phyloP scores from a whole-genome alignment of 2,329 filamentous ascomycete genomes.

The Arthroderma uncinatum region DNA sequence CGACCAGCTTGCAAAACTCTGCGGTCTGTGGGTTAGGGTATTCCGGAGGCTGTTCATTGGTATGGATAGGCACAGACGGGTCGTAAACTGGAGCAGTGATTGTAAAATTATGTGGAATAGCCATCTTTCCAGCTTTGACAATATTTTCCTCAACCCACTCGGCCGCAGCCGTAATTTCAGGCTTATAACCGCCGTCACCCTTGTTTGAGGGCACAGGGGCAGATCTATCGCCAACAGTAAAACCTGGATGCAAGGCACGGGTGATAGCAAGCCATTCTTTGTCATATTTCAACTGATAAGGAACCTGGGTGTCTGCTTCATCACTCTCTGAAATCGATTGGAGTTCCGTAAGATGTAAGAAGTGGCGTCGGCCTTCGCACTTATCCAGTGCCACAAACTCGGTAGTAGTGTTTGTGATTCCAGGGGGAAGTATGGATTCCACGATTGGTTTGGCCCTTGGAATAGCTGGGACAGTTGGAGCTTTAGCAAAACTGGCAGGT shows the following conservation, averaged over 20 bases:
- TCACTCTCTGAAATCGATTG: conserved; percentile 34
- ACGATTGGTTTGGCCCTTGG: conserved; percentile 31
- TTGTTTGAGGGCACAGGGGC: conserved; percentile 47
- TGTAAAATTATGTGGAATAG: conserved; percentile 67
- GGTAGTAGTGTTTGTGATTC: conserved; percentile 67
- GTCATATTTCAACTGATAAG: conserved; percentile 65
- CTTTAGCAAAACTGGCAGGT: conserved; percentile 58
- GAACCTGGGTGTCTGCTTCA: conserved; percentile 25
- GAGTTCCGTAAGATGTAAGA: conserved; percentile 66
- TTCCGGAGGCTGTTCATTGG: conserved; percentile 58
- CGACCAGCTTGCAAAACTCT: conserved; percentile 67
- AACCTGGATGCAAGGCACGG: conserved; percentile 59
- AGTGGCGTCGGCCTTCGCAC: conserved; percentile 56
- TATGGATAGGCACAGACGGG: conserved; percentile 44
- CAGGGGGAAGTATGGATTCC: conserved; percentile 54
- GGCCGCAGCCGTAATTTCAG: conserved; percentile 57
- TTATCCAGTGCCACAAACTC: conserved; percentile 88
- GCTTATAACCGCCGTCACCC: conserved; percentile 57
- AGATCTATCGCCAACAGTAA: conserved; percentile 51
- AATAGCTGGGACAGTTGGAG: conserved; percentile 22
- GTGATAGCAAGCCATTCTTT: conserved; percentile 92
- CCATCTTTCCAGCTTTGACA: conserved; percentile 49
- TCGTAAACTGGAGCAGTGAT: conserved; percentile 64
- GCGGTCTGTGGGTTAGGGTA: conserved; percentile 79
- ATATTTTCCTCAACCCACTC: conserved; percentile 75